Evolutionary conservation across 768 basidiomycete genomes (phyloP).

Genomic region (Xerocomellus amylosporus): DNA sequence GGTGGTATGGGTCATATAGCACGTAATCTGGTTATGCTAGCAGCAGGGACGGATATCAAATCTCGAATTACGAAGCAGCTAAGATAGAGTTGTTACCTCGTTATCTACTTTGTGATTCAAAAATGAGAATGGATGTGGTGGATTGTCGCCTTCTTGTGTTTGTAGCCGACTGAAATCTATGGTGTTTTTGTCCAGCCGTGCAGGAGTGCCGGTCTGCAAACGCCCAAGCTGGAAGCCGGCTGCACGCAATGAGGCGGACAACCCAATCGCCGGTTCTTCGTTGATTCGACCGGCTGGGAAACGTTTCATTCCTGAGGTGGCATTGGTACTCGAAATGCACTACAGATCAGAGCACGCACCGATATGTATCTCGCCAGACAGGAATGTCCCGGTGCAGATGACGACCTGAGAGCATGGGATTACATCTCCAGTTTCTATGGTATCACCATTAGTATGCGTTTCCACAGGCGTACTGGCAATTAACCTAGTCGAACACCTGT

Average conservation of each 20-base stretch:
- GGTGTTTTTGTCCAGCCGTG: constrained; percentile 65
- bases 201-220: constrained; percentile 85
- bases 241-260: constrained; percentile 68
- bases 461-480: background rate
- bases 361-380: constrained; percentile 89
- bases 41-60: background rate
- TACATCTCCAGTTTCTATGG: constrained; percentile 66
- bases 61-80: background rate
- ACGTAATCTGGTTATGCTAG: constrained; percentile 70
- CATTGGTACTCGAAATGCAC: background rate
- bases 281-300: constrained; percentile 77
- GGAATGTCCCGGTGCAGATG: constrained; percentile 88
- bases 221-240: constrained; percentile 84
- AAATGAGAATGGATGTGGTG: constrained; percentile 75
- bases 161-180: constrained; percentile 66
- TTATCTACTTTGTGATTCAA: constrained; percentile 67
- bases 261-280: constrained; percentile 67
- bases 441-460: background rate
- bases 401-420: constrained; percentile 80
- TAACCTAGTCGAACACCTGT: constrained; percentile 68
- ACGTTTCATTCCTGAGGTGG: constrained; percentile 54
- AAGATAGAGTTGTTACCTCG: constrained; percentile 43
- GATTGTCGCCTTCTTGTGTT: constrained; percentile 63
- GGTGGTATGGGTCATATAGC: constrained; percentile 74
- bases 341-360: constrained; percentile 41